phyloP scores from a whole-genome alignment of 164 flowering plant species.

The Akebia trifoliata region DNA sequence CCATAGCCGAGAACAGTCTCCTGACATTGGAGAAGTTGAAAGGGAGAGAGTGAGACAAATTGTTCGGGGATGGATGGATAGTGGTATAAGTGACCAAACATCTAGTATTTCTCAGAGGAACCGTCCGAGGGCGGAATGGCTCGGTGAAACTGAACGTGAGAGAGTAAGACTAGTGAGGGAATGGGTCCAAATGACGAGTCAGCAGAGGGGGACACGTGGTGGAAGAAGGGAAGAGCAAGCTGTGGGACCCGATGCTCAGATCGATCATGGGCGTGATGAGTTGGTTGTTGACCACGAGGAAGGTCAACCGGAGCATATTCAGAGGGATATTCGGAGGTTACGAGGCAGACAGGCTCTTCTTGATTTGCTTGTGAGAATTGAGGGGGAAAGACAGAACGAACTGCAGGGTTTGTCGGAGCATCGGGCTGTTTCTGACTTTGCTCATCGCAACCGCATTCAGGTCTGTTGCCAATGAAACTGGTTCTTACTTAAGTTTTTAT shows the following conservation, averaged over 20 bases:
- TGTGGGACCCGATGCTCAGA: constrained; percentile 39
- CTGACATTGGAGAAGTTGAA: constrained; percentile 89
- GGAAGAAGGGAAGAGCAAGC: constrained; percentile 43
- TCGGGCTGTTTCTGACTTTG: constrained; percentile 71
- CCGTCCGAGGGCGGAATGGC: constrained; percentile 60
- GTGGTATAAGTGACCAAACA: constrained; percentile 37
- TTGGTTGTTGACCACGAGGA: constrained; percentile 38
- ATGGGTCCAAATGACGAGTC: constrained; percentile 71
- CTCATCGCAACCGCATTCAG: constrained; percentile 96
- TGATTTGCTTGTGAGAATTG: constrained; percentile 72
- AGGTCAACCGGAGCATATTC: constrained; percentile 34
- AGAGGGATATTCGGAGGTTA: constrained; percentile 57
- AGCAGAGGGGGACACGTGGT: constrained; percentile 43
- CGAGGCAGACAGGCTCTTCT: constrained; percentile 88
- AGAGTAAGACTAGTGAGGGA: constrained; percentile 77
- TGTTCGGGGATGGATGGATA: constrained; percentile 73
- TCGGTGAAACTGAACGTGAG: constrained; percentile 78
- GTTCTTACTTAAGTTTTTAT: background rate
- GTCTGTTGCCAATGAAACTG: constrained; percentile 28
- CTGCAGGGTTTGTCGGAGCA: constrained; percentile 60
- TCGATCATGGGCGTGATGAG: constrained; percentile 56
- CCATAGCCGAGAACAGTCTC: constrained; percentile 84
- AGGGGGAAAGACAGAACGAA: constrained; percentile 71
- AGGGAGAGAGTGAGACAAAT: constrained; percentile 79
- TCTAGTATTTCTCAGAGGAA: constrained; percentile 38